phyloP scores from a whole-genome alignment of 2,329 filamentous ascomycete genomes.

The Sclerotiophoma versabilis region DNA sequence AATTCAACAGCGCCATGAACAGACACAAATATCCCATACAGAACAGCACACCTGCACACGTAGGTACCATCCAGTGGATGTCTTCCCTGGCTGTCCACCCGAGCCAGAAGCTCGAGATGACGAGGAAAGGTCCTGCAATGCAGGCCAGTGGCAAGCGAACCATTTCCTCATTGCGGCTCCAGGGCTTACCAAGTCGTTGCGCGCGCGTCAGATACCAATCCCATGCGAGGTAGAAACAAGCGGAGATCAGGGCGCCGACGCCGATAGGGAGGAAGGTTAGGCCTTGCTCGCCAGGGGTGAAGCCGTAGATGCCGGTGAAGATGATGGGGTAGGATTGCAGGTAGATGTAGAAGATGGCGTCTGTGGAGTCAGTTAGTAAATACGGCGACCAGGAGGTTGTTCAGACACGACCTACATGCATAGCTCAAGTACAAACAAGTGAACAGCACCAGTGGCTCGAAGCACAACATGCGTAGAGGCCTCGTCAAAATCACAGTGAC shows the following conservation, averaged over 20 bases:
- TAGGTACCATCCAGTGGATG: slow-evolving; percentile 55
- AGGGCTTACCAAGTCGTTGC: slow-evolving; percentile 56
- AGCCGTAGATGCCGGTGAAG: slow-evolving; percentile 68
- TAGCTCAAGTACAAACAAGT: slow-evolving; percentile 73
- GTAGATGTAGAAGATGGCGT: slow-evolving; percentile 72
- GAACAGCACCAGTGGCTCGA: slow-evolving; percentile 76
- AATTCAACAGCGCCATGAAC: slow-evolving; percentile 66
- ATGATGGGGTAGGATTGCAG: slow-evolving; percentile 77
- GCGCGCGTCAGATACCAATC: slow-evolving; percentile 66
- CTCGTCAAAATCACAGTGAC: slow-evolving; percentile 74
- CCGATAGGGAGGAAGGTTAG: slow-evolving; percentile 74
- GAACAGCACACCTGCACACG: slow-evolving; percentile 52
- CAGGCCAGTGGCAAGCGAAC: slow-evolving; percentile 75
- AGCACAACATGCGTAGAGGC: slow-evolving; percentile 75
- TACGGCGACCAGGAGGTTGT: background rate
- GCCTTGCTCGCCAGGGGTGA: slow-evolving; percentile 69
- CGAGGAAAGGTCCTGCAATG: slow-evolving; percentile 69
- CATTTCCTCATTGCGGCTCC: slow-evolving; percentile 70
- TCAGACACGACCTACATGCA: slow-evolving; percentile 56
- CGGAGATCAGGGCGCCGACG: slow-evolving; percentile 65
- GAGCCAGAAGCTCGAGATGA: slow-evolving; percentile 52
- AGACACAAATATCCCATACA: slow-evolving; percentile 57
- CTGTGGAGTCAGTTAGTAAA: slow-evolving; percentile 18
- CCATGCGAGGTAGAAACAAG: slow-evolving; percentile 70
- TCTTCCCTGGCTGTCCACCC: slow-evolving; percentile 50